These are phyloP conservation scores for Pseudocohnilembus persalinus DNA, from an alignment of 169 alveolate genomes.

Conservation along the genomic window DNA sequence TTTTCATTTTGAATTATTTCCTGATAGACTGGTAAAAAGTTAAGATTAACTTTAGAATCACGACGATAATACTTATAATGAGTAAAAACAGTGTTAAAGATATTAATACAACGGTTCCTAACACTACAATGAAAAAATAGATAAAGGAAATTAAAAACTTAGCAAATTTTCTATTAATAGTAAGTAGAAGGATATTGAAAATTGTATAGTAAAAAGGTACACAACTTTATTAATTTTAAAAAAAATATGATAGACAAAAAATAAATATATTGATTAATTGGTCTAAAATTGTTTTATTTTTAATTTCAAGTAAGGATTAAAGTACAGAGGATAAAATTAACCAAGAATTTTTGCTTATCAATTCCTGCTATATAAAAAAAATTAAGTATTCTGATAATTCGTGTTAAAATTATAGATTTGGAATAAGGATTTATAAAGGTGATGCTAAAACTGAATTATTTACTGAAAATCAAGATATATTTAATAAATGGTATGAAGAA, in stretches of 20 bases:
- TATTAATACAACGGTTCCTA: neutral
- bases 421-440: neutral
- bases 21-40: neutral
- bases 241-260: too few species aligned
- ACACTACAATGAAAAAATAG: neutral
- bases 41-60: neutral
- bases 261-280: too few species aligned
- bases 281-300: too few species aligned
- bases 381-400: neutral
- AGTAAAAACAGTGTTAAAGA: neutral
- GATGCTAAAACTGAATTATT: neutral
- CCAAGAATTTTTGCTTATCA: neutral
- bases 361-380: neutral
- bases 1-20: neutral
- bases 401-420: neutral
- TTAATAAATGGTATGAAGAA: slow-evolving; percentile 9
- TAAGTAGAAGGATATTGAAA: too few species aligned
- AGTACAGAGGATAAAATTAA: neutral
- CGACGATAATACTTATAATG: too few species aligned
- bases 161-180: neutral
- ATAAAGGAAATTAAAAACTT: neutral
- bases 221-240: too few species aligned
- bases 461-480: neutral
- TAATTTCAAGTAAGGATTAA: neutral
- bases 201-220: too few species aligned